Evolutionary conservation across 345 rosid genomes (phyloP).

Genomic region (Draba incana): DNA sequence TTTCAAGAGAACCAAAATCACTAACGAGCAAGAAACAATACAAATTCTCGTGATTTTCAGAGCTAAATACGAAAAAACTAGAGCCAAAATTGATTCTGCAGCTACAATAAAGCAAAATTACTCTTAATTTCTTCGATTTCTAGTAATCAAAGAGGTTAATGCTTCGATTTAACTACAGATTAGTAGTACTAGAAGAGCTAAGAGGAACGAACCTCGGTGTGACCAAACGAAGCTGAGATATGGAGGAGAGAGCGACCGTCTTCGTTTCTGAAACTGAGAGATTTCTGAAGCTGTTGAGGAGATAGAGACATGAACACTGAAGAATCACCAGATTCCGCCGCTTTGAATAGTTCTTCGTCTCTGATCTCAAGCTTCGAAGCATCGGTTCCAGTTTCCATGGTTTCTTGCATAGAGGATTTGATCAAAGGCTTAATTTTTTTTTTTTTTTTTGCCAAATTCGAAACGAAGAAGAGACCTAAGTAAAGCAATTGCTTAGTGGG

Average conservation of each 20-base stretch:
- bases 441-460: too few relatives aligned
- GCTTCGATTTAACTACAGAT: too few relatives aligned
- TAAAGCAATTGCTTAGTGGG: too few relatives aligned
- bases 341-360: slow-evolving; percentile 69
- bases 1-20: neutral
- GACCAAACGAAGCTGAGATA: slow-evolving; percentile 66
- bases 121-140: neutral
- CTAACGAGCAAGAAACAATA: neutral
- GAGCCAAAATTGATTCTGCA: neutral
- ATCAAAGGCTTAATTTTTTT: too few relatives aligned
- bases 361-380: slow-evolving; percentile 42
- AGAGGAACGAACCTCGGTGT: slow-evolving; percentile 46
- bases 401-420: neutral
- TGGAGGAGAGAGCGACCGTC: slow-evolving; percentile 91
- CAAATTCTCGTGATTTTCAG: neutral
- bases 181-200: neutral
- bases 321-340: slow-evolving; percentile 78
- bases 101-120: too few relatives aligned
- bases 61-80: neutral
- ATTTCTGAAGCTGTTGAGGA: slow-evolving; percentile 47
- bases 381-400: slow-evolving; percentile 55
- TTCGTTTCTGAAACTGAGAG: slow-evolving; percentile 66
- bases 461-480: too few relatives aligned
- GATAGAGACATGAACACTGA: slow-evolving; percentile 61
- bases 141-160: neutral